phyloP scores from a whole-genome alignment of 1,139 yeast species.

The Kodamaea alishanica region DNA sequence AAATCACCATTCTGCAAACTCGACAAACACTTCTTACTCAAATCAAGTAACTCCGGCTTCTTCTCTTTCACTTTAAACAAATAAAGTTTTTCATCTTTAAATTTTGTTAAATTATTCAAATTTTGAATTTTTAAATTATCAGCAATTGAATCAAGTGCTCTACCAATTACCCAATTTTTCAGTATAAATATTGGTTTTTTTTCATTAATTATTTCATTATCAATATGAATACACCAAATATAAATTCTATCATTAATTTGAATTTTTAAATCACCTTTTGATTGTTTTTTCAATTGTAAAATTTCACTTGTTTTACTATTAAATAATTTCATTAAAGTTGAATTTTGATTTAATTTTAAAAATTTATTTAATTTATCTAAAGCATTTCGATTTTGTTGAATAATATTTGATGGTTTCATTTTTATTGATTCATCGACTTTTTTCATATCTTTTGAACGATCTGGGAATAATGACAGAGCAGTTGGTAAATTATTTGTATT shows the following conservation, averaged over 20 bases:
- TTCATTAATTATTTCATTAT: conserved; percentile 15
- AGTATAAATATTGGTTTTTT: conserved; percentile 42
- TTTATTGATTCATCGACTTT: conserved; percentile 39
- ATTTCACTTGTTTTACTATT: conserved; percentile 5
- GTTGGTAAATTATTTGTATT: conserved; percentile 21
- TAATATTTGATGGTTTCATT: conserved; percentile 27
- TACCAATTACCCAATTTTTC: conserved; percentile 71
- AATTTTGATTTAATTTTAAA: conserved; percentile 24
- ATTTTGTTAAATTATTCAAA: conserved; percentile 49
- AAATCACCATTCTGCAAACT: conserved; percentile 48
- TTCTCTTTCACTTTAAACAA: conserved; percentile 37
- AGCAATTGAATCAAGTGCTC: conserved; percentile 69
- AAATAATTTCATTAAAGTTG: conserved; percentile 16
- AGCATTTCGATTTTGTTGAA: conserved; percentile 30
- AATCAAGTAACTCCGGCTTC: conserved; percentile 26
- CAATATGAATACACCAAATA: conserved; percentile 47
- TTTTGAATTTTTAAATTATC: conserved; percentile 52
- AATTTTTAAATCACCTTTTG: conserved; percentile 67
- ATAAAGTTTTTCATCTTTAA: conserved; percentile 39
- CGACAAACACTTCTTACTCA: conserved; percentile 41
- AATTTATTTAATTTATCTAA: conserved; percentile 46
- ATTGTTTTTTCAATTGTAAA: conserved; percentile 40
- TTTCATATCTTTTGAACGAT: conserved; percentile 39
- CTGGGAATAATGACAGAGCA: conserved; percentile 53
- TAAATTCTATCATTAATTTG: conserved; percentile 56